Conservation (phyloP, 306 rosid genomes). For the Fagus crenata region DNA sequence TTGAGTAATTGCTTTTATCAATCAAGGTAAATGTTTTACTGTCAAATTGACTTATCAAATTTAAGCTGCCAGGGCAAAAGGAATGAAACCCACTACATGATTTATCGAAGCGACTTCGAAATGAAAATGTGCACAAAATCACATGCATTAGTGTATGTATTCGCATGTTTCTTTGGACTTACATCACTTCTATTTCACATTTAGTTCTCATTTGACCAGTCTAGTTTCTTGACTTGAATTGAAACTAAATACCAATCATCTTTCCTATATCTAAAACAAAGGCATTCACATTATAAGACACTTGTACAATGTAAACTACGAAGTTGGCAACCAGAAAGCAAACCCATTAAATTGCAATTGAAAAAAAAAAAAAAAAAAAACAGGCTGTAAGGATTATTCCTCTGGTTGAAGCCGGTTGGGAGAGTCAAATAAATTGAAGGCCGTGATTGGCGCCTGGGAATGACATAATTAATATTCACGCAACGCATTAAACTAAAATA, state of each 20-base stretch:
- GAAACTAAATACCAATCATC: background rate
- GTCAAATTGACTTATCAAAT: too few relatives aligned
- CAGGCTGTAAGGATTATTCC: conserved; percentile 29
- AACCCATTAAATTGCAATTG: background rate
- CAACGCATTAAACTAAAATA: conserved; percentile 27
- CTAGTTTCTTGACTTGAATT: conserved; percentile 21
- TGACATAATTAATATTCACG: conserved; percentile 35
- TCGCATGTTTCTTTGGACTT: conserved; percentile 42
- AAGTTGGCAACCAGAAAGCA: conserved; percentile 8
- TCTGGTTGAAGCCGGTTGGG: conserved; percentile 35
- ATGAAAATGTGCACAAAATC: conserved; percentile 3
- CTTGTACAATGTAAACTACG: too few relatives aligned
- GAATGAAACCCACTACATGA: too few relatives aligned
- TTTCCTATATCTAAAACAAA: too few relatives aligned
- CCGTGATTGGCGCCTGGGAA: conserved; percentile 79
- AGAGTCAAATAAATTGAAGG: conserved; percentile 33
- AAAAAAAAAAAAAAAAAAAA: conserved; percentile 2
- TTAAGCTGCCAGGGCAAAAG: too few relatives aligned
- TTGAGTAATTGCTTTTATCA: background rate
- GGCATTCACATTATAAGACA: background rate
- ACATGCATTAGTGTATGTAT: conserved; percentile 34
- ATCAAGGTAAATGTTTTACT: too few relatives aligned
- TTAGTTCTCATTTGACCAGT: conserved; percentile 31
- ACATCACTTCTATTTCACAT: conserved; percentile 15
- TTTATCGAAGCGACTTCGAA: background rate